A percentile compares a stretch with the other conserved stretches of the same genome.
Conservation (phyloP, 768 basidiomycete species). For the Asterophora parasitica region DNA sequence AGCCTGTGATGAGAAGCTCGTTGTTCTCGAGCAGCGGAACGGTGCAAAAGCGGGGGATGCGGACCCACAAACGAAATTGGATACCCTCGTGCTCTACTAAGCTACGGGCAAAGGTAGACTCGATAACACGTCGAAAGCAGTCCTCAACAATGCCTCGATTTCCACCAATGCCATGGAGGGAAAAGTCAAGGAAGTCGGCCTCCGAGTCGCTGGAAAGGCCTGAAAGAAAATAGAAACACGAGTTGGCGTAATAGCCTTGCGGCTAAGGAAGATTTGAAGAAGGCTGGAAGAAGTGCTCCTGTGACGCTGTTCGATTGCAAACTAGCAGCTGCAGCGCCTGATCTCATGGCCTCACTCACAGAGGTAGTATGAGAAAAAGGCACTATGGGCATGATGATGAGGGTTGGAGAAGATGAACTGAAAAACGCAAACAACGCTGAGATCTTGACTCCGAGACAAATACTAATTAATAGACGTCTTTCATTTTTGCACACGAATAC, state of each 20-base stretch:
- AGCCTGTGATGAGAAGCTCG: background rate
- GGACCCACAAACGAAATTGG: no score
- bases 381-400: background rate
- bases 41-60: background rate
- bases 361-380: background rate
- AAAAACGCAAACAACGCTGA: background rate
- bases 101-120: background rate
- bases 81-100: background rate
- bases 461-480: no score
- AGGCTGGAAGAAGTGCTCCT: no score
- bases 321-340: background rate
- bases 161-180: no score
- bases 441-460: no score
- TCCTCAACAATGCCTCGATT: no score
- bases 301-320: background rate
- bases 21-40: conserved; percentile 1
- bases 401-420: background rate
- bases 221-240: background rate
- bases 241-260: background rate
- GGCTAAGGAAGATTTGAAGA: background rate
- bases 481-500: no score
- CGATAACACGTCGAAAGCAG: no score
- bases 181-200: background rate
- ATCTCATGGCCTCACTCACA: background rate
- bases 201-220: background rate